phyloP scores from a whole-genome alignment of 2,329 filamentous ascomycete species.

The Tolypocladium ovalisporum region DNA sequence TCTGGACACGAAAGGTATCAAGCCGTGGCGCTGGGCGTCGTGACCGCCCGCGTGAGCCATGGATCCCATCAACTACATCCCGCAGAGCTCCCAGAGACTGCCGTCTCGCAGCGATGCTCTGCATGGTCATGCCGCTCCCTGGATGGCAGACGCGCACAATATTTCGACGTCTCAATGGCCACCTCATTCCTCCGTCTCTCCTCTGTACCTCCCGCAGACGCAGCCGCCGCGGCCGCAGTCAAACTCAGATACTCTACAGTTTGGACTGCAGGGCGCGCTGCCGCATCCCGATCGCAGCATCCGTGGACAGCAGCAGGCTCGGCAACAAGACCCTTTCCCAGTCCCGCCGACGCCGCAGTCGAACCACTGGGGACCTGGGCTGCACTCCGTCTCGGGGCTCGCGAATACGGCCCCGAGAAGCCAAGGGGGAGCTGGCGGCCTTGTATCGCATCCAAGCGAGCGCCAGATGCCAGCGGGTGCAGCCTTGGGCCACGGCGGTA shows the following conservation, averaged over 20 bases:
- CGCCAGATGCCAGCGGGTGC: not conserved
- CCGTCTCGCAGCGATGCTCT: constrained; percentile 1
- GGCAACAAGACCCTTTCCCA: constrained; percentile 5
- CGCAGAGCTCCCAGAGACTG: constrained; percentile 11
- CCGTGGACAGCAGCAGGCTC: constrained; percentile 4
- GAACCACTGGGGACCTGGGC: not conserved
- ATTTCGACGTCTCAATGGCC: not conserved
- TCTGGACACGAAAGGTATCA: not conserved
- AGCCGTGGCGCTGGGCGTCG: not conserved
- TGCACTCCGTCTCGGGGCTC: not conserved
- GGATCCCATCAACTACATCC: constrained; percentile 21
- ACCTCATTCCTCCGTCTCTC: constrained; percentile 1
- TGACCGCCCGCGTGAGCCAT: constrained; percentile 7
- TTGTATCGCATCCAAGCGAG: not conserved
- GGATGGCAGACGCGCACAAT: constrained; percentile 1
- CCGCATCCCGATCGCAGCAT: constrained; percentile 12
- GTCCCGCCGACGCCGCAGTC: not conserved
- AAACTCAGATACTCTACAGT: constrained; percentile 10
- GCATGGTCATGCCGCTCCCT: constrained; percentile 3
- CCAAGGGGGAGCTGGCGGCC: not conserved
- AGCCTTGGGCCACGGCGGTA: not conserved
- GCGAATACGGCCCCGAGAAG: not conserved
- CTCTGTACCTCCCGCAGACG: constrained; percentile 10
- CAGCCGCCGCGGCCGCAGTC: constrained; percentile 7
- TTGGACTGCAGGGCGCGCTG: constrained; percentile 9